phyloP scores from a whole-genome alignment of 345 rosid genomes.

The Toxicodendron radicans region DNA sequence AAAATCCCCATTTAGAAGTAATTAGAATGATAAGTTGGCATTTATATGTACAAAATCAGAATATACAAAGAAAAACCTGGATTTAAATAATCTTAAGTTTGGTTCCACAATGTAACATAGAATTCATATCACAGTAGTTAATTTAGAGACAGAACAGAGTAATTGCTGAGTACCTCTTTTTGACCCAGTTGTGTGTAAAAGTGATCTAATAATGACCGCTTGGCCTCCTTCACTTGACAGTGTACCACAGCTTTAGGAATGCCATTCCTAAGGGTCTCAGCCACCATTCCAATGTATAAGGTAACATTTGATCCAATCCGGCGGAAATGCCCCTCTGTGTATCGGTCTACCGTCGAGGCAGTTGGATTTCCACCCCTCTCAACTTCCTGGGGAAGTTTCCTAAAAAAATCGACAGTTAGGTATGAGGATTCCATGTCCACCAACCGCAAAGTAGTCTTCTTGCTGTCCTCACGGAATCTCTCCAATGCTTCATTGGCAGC shows the following conservation, averaged over 20 bases:
- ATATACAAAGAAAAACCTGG: no score
- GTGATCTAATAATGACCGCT: conserved; percentile 46
- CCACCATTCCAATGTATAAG: conserved; percentile 57
- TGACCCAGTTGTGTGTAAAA: conserved; percentile 52
- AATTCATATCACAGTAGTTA: background rate
- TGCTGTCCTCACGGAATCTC: conserved; percentile 57
- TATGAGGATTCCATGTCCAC: conserved; percentile 80
- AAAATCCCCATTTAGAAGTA: no score
- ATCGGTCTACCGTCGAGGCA: conserved; percentile 35
- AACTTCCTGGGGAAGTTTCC: conserved; percentile 56
- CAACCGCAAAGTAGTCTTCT: conserved; percentile 50
- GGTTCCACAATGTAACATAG: no score
- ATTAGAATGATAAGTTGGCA: no score
- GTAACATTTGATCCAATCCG: conserved; percentile 61
- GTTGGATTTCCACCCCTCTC: conserved; percentile 49
- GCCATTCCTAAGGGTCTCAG: conserved; percentile 47
- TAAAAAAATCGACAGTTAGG: conserved; percentile 64
- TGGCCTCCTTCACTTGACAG: conserved; percentile 70
- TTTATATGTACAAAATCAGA: no score
- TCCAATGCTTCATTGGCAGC: conserved; percentile 53
- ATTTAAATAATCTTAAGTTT: no score
- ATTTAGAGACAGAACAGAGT: background rate
- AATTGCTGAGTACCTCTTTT: conserved; percentile 41
- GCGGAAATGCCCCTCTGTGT: conserved; percentile 51
- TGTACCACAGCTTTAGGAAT: conserved; percentile 70